Evolutionary conservation across 2,329 filamentous ascomycete species (phyloP).

Genomic region (Penicillium griseofulvum): DNA sequence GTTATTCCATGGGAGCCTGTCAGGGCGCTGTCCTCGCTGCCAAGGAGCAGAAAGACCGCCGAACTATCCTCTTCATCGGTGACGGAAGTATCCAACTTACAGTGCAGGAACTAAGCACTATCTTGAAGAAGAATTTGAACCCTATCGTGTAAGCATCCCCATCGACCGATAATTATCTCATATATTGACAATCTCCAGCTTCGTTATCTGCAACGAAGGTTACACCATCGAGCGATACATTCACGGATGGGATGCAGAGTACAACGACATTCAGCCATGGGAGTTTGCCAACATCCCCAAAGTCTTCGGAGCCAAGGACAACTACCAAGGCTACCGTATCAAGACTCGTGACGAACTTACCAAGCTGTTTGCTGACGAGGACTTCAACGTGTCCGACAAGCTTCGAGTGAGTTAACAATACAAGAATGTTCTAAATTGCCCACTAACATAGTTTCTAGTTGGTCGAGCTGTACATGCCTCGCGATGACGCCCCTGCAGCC

Average conservation of each 20-base stretch:
- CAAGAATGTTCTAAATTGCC: not conserved
- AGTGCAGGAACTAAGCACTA: conserved; percentile 78
- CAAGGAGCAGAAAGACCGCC: conserved; percentile 60
- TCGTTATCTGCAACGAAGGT: conserved; percentile 83
- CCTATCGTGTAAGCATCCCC: conserved; percentile 65
- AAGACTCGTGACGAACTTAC: conserved; percentile 69
- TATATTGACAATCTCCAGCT: conserved; percentile 46
- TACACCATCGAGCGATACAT: conserved; percentile 89
- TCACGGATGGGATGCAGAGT: conserved; percentile 73
- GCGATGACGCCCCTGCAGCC: conserved; percentile 70
- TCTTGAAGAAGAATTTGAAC: conserved; percentile 71
- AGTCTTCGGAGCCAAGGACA: conserved; percentile 63
- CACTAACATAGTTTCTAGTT: conserved; percentile 55
- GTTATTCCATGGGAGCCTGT: conserved; percentile 61
- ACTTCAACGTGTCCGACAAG: conserved; percentile 57
- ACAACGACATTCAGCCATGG: conserved; percentile 81
- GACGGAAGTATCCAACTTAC: conserved; percentile 86
- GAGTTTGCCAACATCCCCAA: conserved; percentile 66
- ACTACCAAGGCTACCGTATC: conserved; percentile 63
- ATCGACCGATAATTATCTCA: not conserved
- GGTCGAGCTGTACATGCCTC: conserved; percentile 79
- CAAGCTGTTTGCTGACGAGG: conserved; percentile 60
- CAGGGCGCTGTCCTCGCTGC: conserved; percentile 72
- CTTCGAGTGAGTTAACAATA: conserved; percentile 38
- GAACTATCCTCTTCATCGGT: conserved; percentile 83